Evolutionary conservation across 2,329 filamentous ascomycete species (phyloP).

Genomic region (Colletotrichum sp.): DNA sequence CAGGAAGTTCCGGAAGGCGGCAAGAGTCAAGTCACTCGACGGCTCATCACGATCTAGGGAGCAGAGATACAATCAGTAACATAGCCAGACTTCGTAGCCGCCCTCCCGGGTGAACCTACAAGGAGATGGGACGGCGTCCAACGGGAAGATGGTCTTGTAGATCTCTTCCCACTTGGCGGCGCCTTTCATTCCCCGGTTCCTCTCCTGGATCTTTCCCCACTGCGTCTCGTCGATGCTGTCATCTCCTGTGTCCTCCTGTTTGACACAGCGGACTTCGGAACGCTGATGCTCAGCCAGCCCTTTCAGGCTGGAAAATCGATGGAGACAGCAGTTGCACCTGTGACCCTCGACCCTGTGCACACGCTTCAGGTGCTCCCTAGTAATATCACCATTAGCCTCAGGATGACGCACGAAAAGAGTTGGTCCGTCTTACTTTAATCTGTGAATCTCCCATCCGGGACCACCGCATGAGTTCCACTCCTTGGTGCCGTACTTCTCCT

Average conservation of each 20-base stretch:
- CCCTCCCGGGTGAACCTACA: neutral
- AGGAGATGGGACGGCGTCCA: neutral
- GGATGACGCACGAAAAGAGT: no score
- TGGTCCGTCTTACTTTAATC: neutral
- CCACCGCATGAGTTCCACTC: neutral
- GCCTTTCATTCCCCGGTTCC: neutral
- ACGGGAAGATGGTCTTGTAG: neutral
- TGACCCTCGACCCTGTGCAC: neutral
- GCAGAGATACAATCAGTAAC: neutral
- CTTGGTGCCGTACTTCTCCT: neutral
- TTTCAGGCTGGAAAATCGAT: accelerated
- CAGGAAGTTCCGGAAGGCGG: neutral
- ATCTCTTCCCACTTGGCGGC: neutral
- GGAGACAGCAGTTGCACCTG: neutral
- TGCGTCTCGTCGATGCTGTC: neutral
- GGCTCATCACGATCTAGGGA: neutral
- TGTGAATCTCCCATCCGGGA: neutral
- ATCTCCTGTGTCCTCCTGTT: neutral
- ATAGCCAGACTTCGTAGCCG: accelerated
- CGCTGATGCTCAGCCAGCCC: neutral
- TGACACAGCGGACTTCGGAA: neutral
- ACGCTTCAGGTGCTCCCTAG: neutral
- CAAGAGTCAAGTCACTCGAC: neutral
- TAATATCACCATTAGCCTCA: neutral
- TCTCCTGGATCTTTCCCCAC: neutral